phyloP scores from a whole-genome alignment of 768 basidiomycete species.

The Lactarius evosmus region DNA sequence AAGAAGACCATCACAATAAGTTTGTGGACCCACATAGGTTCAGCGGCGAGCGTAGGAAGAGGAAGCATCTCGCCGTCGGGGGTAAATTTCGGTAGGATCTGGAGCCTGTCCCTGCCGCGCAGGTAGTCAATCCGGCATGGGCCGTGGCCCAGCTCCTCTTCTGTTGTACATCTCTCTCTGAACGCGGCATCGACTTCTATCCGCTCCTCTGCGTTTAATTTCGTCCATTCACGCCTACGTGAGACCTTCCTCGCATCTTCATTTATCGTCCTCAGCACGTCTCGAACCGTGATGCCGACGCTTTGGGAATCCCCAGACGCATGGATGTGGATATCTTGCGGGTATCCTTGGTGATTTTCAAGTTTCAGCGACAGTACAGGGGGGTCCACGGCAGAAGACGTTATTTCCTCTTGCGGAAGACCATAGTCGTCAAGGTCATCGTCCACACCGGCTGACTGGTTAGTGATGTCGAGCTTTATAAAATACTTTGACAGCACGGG shows the following conservation, averaged over 20 bases:
- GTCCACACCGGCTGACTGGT: background rate
- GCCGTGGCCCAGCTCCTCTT: slow-evolving; percentile 19
- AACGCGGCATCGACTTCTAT: slow-evolving; percentile 12
- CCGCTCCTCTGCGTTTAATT: slow-evolving; percentile 5
- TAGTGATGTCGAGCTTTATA: slow-evolving; percentile 14
- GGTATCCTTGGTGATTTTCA: slow-evolving; percentile 20
- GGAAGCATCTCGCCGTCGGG: slow-evolving; percentile 14
- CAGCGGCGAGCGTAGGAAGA: background rate
- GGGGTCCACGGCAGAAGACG: slow-evolving; percentile 8
- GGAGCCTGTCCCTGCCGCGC: slow-evolving; percentile 16
- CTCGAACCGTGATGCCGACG: slow-evolving; percentile 15
- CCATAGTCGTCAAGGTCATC: slow-evolving; percentile 12
- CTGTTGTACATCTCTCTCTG: slow-evolving; percentile 6
- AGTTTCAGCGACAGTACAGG: slow-evolving; percentile 13
- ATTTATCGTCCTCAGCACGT: slow-evolving; percentile 12
- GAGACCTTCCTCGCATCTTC: slow-evolving; percentile 13
- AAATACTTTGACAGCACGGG: slow-evolving; percentile 18
- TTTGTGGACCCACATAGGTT: slow-evolving; percentile 9
- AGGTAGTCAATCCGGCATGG: slow-evolving; percentile 21
- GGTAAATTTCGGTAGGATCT: slow-evolving; percentile 17
- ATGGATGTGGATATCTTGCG: slow-evolving; percentile 3
- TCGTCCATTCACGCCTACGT: slow-evolving; percentile 20
- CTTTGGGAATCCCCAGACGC: slow-evolving; percentile 1
- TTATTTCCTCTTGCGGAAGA: slow-evolving; percentile 15
- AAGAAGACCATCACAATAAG: background rate